These are phyloP conservation scores for Hypoxylon cercidicola DNA, from an alignment of 495 filamentous ascomycete genomes.

Conservation along the genomic window DNA sequence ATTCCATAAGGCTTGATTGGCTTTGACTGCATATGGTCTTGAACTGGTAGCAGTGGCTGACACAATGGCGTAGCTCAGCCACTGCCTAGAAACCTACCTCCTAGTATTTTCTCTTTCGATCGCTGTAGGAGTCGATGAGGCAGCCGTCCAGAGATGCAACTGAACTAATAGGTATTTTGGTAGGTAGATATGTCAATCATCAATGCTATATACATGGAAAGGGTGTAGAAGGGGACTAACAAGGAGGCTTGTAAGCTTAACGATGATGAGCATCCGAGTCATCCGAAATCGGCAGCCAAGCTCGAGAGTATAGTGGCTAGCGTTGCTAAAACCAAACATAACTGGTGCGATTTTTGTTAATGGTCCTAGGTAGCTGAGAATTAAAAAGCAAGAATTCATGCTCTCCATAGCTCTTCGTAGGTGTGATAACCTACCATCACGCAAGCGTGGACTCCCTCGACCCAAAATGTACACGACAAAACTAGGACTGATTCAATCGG, in stretches of 20 bases:
- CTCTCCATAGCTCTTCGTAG: too few species aligned
- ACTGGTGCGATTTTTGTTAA: too few species aligned
- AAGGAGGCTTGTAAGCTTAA: not conserved
- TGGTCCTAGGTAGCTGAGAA: too few species aligned
- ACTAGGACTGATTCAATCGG: too few species aligned
- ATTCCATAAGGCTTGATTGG: conserved; percentile 16
- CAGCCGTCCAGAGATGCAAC: too few species aligned
- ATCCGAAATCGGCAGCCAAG: conserved; percentile 5
- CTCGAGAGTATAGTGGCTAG: not conserved
- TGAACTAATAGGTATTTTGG: too few species aligned
- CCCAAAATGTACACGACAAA: too few species aligned
- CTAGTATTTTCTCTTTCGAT: not conserved
- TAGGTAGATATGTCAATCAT: not conserved
- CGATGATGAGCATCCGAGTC: conserved; percentile 18
- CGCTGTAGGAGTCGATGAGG: too few species aligned
- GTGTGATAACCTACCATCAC: too few species aligned
- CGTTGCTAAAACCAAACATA: not conserved
- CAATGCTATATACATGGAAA: not conserved
- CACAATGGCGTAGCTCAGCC: conserved; percentile 19
- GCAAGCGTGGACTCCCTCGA: too few species aligned
- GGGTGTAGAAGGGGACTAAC: too few species aligned
- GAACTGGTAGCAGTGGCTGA: conserved; percentile 18
- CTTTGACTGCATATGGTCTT: not conserved
- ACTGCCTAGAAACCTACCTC: not conserved
- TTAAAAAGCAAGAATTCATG: too few species aligned